Evolutionary conservation across 73 alveolate species (phyloP).

Genomic region (Effrenium voratum): DNA sequence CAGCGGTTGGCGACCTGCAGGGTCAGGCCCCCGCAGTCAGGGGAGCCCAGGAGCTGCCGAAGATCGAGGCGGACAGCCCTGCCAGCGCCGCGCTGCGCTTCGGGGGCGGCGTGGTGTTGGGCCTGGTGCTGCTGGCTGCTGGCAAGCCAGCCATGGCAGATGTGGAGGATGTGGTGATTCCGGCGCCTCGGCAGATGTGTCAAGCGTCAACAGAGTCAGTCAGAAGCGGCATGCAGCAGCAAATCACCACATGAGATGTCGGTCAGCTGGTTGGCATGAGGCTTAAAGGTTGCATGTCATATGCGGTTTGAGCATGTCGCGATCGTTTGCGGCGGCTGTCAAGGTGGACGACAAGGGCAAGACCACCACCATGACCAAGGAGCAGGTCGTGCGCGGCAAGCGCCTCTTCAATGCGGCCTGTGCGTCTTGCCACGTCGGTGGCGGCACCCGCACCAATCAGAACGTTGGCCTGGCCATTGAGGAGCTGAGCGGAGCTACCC

Average conservation of each 20-base stretch:
- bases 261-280: too few species aligned
- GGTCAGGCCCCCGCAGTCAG: too few species aligned
- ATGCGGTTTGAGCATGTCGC: too few species aligned
- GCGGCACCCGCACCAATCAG: conserved; percentile 75
- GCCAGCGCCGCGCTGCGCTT: conserved; percentile 14
- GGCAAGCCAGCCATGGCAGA: not conserved
- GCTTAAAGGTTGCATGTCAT: too few species aligned
- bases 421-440: conserved; percentile 55
- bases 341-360: conserved; percentile 55
- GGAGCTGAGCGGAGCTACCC: conserved; percentile 30
- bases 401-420: conserved; percentile 59
- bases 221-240: too few species aligned
- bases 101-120: not conserved
- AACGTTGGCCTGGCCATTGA: conserved; percentile 53
- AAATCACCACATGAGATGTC: too few species aligned
- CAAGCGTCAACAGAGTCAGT: too few species aligned
- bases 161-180: not conserved
- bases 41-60: too few species aligned
- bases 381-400: conserved; percentile 61
- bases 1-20: too few species aligned
- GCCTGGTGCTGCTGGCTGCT: not conserved
- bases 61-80: too few species aligned
- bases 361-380: conserved; percentile 67
- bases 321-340: too few species aligned
- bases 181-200: too few species aligned